Evolutionary conservation across 2,329 filamentous ascomycete genomes (phyloP).

Genomic region (Pleurostoma richardsiae): DNA sequence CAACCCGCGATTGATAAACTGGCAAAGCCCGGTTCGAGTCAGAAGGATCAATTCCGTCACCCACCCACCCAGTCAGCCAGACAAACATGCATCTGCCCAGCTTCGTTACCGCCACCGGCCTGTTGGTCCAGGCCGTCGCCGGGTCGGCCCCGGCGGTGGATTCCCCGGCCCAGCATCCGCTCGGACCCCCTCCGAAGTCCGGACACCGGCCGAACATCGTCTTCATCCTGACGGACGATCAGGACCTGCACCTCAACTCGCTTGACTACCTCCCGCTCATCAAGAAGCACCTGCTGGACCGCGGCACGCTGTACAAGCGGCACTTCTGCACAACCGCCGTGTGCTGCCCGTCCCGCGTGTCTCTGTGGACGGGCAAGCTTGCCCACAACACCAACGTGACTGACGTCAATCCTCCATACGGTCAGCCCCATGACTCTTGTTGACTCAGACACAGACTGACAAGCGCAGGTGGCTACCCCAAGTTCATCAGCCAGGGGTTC

Average conservation of each 20-base stretch:
- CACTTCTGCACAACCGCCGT: conserved; percentile 59
- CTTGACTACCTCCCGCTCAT: conserved; percentile 52
- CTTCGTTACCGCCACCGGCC: not conserved
- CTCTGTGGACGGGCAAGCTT: conserved; percentile 55
- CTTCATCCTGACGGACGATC: conserved; percentile 61
- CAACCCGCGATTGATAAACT: too few species aligned
- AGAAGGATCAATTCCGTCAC: too few species aligned
- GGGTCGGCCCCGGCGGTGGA: not conserved
- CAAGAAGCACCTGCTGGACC: conserved; percentile 46
- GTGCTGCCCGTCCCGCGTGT: conserved; percentile 59
- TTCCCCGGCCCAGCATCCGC: not conserved
- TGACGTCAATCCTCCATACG: conserved; percentile 48
- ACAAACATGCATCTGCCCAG: not conserved
- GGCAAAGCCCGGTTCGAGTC: too few species aligned
- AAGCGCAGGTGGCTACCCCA: conserved; percentile 51
- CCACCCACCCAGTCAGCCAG: too few species aligned
- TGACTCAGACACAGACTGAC: too few species aligned
- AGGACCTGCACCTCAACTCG: conserved; percentile 56
- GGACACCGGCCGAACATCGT: conserved; percentile 45
- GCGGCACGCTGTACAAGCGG: conserved; percentile 49
- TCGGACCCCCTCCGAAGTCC: not conserved
- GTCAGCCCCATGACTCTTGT: conserved; percentile 23
- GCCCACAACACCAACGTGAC: conserved; percentile 67
- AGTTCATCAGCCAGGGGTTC: conserved; percentile 59
- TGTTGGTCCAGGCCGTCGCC: not conserved